These are phyloP conservation scores for Rhododendron ferrugineum DNA, from an alignment of 148 eudicot genomes.

Conservation along the genomic window DNA sequence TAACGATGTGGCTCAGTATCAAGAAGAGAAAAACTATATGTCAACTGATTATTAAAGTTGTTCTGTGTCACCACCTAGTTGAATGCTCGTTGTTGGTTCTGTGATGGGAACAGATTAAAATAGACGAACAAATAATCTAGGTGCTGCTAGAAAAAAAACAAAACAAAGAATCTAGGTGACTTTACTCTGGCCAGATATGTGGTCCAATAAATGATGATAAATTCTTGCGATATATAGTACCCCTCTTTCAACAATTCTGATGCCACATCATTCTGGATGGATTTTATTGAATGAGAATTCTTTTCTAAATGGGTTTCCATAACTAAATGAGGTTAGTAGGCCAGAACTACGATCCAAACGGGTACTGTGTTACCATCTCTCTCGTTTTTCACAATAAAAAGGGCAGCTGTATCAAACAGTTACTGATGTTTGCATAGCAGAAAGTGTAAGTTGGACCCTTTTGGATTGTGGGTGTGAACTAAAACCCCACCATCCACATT, in stretches of 20 bases:
- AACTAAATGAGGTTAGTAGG: not conserved
- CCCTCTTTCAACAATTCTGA: not conserved
- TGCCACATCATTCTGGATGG: not conserved
- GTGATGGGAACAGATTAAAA: not conserved
- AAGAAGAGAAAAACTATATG: not conserved
- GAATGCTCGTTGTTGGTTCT: not conserved
- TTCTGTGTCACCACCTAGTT: not conserved
- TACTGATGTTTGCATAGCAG: not conserved
- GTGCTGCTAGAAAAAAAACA: too few relatives aligned
- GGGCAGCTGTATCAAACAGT: not conserved
- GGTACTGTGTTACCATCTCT: not conserved
- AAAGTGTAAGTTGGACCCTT: not conserved
- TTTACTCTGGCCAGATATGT: not conserved
- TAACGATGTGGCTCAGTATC: not conserved
- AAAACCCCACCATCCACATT: not conserved
- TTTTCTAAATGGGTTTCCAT: not conserved
- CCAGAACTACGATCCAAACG: not conserved
- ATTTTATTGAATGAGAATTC: not conserved
- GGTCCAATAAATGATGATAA: not conserved
- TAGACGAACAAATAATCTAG: not conserved
- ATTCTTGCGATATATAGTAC: not conserved
- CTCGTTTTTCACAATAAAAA: too few relatives aligned
- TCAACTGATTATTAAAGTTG: not conserved
- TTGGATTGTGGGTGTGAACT: not conserved
- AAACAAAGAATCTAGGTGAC: not conserved